These are phyloP conservation scores for Cylindrodendrum hubeiense DNA, from an alignment of 2,329 filamentous ascomycete genomes.

Conservation along the genomic window DNA sequence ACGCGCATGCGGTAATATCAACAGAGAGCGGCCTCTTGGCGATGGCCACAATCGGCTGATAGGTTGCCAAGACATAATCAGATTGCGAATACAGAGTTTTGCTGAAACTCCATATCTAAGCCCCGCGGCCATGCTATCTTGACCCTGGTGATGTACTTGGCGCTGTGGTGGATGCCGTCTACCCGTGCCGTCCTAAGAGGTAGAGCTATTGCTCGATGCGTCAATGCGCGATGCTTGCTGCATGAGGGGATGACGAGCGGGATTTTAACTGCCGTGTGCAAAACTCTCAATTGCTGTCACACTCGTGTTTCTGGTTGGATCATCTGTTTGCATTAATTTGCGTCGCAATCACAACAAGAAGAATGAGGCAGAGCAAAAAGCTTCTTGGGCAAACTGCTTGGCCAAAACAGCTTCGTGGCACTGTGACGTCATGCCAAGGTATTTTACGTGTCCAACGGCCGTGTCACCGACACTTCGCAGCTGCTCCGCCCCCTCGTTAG, in stretches of 20 bases:
- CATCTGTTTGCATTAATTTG: neutral
- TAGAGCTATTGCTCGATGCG: neutral
- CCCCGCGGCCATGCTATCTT: slow-evolving; percentile 21
- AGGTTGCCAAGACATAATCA: neutral
- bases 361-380: neutral
- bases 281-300: neutral
- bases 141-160: neutral
- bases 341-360: neutral
- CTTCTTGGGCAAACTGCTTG: neutral
- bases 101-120: slow-evolving; percentile 36
- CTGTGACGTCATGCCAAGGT: slow-evolving; percentile 23
- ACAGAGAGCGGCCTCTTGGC: no score
- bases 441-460: neutral
- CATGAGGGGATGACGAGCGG: neutral
- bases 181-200: neutral
- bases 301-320: neutral
- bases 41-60: neutral
- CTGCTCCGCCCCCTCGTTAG: slow-evolving; percentile 1
- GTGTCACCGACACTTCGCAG: slow-evolving; percentile 7
- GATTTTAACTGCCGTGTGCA: neutral
- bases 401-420: slow-evolving; percentile 3
- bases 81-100: slow-evolving; percentile 6
- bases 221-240: neutral
- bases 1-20: no score
- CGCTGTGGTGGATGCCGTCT: neutral